Evolutionary conservation across 2,329 filamentous ascomycete genomes (phyloP).

Genomic region (Penicillium hordei): DNA sequence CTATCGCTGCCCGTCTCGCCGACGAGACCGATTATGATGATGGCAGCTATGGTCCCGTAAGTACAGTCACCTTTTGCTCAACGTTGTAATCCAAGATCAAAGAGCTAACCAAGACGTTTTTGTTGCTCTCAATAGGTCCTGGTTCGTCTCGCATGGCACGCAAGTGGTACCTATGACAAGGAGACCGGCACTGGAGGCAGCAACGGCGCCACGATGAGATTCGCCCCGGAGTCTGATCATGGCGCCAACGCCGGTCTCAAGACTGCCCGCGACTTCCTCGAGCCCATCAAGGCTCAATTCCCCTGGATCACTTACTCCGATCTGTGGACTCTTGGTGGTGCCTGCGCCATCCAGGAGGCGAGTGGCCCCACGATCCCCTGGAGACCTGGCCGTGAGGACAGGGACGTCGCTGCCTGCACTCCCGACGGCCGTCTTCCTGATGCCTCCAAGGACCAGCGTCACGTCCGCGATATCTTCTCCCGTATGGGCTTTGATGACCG

Average conservation of each 20-base stretch:
- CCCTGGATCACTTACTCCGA: slow-evolving; percentile 97
- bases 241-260: slow-evolving; percentile 91
- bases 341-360: slow-evolving; percentile 91
- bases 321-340: slow-evolving; percentile 88
- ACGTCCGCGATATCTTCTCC: slow-evolving; percentile 88
- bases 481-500: slow-evolving; percentile 98
- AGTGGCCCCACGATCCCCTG: slow-evolving; percentile 83
- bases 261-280: slow-evolving; percentile 84
- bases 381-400: slow-evolving; percentile 80
- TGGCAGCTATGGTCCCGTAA: slow-evolving; percentile 84
- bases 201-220: slow-evolving; percentile 97
- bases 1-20: slow-evolving; percentile 74
- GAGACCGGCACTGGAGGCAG: slow-evolving; percentile 84
- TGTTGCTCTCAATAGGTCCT: slow-evolving; percentile 55
- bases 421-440: slow-evolving; percentile 91
- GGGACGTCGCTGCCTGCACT: slow-evolving; percentile 79
- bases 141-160: slow-evolving; percentile 89
- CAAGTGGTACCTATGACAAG: slow-evolving; percentile 87
- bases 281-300: slow-evolving; percentile 85
- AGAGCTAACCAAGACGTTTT: not conserved
- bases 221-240: slow-evolving; percentile 82
- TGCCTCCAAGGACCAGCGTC: slow-evolving; percentile 71
- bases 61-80: slow-evolving; percentile 15
- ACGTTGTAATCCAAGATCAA: not conserved
- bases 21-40: slow-evolving; percentile 96